Evolutionary conservation across 768 basidiomycete genomes (phyloP).

Genomic region (Amanita polypyramis): DNA sequence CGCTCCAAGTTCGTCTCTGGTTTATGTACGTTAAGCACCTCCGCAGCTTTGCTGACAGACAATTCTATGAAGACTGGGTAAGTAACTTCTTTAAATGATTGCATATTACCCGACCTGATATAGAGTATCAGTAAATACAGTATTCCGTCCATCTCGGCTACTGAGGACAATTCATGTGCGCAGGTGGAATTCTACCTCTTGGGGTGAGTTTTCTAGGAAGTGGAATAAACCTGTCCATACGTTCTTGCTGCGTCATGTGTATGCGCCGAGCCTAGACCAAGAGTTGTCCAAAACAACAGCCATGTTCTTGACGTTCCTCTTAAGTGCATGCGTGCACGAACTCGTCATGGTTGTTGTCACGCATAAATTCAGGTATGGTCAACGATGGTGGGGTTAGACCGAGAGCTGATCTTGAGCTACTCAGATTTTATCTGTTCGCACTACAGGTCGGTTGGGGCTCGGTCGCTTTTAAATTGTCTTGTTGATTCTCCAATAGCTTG

Average conservation of each 20-base stretch:
- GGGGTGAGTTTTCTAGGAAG: slow-evolving; percentile 96
- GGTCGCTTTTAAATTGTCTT: background rate
- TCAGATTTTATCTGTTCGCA: slow-evolving; percentile 77
- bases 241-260: slow-evolving; percentile 93
- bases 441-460: slow-evolving; percentile 38
- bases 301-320: slow-evolving; percentile 85
- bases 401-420: background rate
- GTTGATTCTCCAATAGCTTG: slow-evolving; percentile 39
- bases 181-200: slow-evolving; percentile 93
- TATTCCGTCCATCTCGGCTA: background rate
- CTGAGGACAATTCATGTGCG: background rate
- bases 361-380: slow-evolving; percentile 71
- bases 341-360: slow-evolving; percentile 95
- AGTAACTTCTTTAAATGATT: slow-evolving; percentile 2
- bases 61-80: slow-evolving; percentile 97
- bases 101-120: background rate
- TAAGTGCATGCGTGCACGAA: slow-evolving; percentile 87
- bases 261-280: slow-evolving; percentile 73
- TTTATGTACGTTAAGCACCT: background rate
- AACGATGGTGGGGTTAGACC: background rate
- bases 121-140: background rate
- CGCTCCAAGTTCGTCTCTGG: slow-evolving; percentile 15
- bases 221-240: slow-evolving; percentile 97
- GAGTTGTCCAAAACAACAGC: slow-evolving; percentile 69
- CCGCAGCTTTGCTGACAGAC: slow-evolving; percentile 85